These are phyloP conservation scores for Anthracocystis setariae DNA, from an alignment of 1,284 basidiomycete species.

Conservation along the genomic window DNA sequence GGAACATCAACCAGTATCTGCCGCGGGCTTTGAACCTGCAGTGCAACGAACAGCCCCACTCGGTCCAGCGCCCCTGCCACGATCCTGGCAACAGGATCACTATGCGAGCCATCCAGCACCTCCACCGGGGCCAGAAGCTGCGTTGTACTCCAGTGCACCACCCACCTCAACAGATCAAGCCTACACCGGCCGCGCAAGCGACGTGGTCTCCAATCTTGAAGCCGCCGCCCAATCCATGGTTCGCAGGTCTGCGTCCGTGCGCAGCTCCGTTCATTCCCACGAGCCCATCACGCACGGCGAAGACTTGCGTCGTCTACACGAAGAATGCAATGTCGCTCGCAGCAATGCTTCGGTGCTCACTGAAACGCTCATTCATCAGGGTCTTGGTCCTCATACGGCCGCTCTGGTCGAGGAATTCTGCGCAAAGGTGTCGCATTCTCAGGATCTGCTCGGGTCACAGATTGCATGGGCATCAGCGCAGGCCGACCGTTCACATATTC, in stretches of 20 bases:
- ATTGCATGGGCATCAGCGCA: constrained; percentile 57
- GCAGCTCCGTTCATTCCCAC: constrained; percentile 1
- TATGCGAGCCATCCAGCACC: neutral
- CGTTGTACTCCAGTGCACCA: neutral
- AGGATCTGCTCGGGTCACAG: constrained; percentile 49
- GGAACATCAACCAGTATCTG: neutral
- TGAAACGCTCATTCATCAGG: constrained; percentile 45
- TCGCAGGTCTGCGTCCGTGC: constrained; percentile 9
- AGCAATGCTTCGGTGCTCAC: constrained; percentile 48
- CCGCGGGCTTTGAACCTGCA: neutral
- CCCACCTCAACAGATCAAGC: neutral
- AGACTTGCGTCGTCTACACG: constrained; percentile 53
- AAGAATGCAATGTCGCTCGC: constrained; percentile 55
- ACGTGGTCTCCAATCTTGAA: constrained; percentile 31
- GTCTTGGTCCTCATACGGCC: constrained; percentile 19
- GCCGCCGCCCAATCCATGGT: constrained; percentile 27
- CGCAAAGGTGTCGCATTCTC: constrained; percentile 34
- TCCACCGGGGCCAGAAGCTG: neutral
- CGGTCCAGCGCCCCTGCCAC: neutral
- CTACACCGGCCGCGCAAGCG: neutral
- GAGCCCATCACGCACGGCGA: constrained; percentile 29
- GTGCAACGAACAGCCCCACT: neutral
- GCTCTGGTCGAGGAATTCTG: constrained; percentile 46
- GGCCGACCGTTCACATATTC: constrained; percentile 29
- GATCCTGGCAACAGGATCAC: neutral